Base-by-base conservation (phyloP, 768 basidiomycete species). In the Hemileccinum impolitum region DNA sequence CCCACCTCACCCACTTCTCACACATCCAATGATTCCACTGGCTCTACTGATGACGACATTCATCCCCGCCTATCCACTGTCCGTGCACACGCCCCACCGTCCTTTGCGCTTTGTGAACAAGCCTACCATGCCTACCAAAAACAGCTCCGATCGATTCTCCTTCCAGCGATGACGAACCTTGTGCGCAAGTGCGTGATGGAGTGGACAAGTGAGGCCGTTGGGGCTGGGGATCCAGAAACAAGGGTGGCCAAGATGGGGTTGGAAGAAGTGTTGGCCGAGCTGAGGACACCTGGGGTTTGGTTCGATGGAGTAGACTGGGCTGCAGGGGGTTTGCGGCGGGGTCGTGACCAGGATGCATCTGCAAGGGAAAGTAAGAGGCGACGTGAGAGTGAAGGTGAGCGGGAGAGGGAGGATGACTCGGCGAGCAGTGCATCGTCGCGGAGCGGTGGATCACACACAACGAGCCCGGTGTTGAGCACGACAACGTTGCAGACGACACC, bases 401-500 rank as follows among this genome's bases (percentile, higher is more conserved):
- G 56, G 49, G 63, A 61, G 53, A 51, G 47, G 6, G 62, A 63
- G 15, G 77, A 77, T 47, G 77, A 79, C 51, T 72, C 79, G 3
- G 72, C 70, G 23, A 74, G 75, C 47, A 70, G 66, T 43, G 63
- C 74, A 14, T 74, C 76, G 19, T 73, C 74, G n/a, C 72, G 72
- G 42, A 76, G 74, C 38, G 74, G 74, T 43, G 74, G 71, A 8
- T 84, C 81, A 5, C 81, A 83, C 18, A 72, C 64, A 52, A 87
- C 87, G 17, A 87, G 85, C 54, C 87, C 87, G 0, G 85, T 87
- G 4, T 61, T 88, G 23, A 87, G 85, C 12, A 84, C 85, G 1
- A 79, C 83, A 8, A 90, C 87, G 7, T 60, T 89, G 26, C 82
- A 84, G 53, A 90, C 87, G n/a, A 88, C 87, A 7, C 87, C 87